Evolutionary conservation across 2,329 filamentous ascomycete species (phyloP), one percentile per base, ranked within the genome.

Genomic region (Penicillium freii): DNA sequence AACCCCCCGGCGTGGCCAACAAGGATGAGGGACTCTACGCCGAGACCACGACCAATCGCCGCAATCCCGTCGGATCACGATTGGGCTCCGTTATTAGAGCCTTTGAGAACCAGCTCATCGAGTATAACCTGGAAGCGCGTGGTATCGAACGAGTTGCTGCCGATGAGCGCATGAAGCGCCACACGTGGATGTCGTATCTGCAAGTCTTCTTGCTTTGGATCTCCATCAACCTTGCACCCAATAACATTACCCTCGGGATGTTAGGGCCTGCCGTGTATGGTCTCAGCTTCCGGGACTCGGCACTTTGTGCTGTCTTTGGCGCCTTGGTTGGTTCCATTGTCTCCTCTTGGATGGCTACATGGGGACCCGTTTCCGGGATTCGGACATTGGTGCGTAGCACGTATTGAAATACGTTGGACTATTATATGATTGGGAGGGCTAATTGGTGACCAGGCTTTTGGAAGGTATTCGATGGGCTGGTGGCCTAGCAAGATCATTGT

Each of bases 201-300:
- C 83, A 86, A 68, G 79, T 83, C 23, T 80, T 79, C 19, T 70
- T 85, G 46, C 72, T 87, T 48, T 87, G 84, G 85, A 80, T 86
- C 59, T 84, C 81, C 10, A 81, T 86, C 69, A 87, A 87, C 64
- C 73, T 87, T 10, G 82, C 83, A 2, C 82, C 84, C 27, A 86
- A 87, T 71, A 87, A 87, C 62, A 81, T 87, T 44, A 85, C 84
- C 0, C 75, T 87, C n/a, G 85, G 83, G 0, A 85, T 86, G 79
- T 77, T 87, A 19, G 85, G 84, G 0, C 83, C 84, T 1, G 78
- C 80, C 2, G 78, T 85, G 1, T 87, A 82, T 69, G 78, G 77
- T 4, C 74, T 88, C 6, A 81, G 82, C 21, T 87, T 87, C 62
- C 62, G 77, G 15, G 85, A 87, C 64, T 78, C 81, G 44, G 77